Base-by-base conservation (phyloP, 257 asterid species). In the Plantago elongata region DNA sequence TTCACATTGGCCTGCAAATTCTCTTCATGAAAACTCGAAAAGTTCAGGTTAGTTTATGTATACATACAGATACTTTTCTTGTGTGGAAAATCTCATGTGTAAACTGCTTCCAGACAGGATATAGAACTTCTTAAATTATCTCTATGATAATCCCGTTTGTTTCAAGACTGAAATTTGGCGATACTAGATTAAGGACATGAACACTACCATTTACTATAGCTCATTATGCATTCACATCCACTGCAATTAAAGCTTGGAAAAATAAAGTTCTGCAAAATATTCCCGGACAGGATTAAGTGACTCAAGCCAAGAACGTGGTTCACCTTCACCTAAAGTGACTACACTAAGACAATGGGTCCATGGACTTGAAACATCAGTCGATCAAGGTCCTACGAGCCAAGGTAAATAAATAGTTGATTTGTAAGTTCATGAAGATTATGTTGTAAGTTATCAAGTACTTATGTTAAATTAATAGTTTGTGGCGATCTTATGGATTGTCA, bases 271-370 rank as follows among this genome's bases (percentile, higher is more conserved):
- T 34, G 13, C 22, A 13, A 7, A 8, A 30, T 57, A 57, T 37
- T 7, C 34, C 61, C n/a, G 34, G 61, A 34, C 16, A 57, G 61
- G 47, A 57, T 57, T 34, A 37, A 57, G 61, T 57, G 61, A 22
- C 46, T 57, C 45, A 14, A 12, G 46, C 12, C 61, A 37, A 57
- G 61, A 30, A 29, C 9, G 18, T 13, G 22, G 45, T 57, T 37
- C 61, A 57, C 61, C 45, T 57, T 40, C 45, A 11, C 45, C 30
- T 15, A 44, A 30, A 29, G 45, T 34, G 44, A 11, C 47, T 29
- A 14, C 46, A n/a, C 10, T 38, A 57, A 34, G 57, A 51, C 61
- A 57, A 1, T 30, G 45, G 27, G 44, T 57, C 7, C 11, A 10
- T 18, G 34, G 38, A 13, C 57, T 51, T 51, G 38, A 51, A 51